Evolutionary conservation across 192 early-diverging fungal genomes (phyloP).

Genomic region (Coemansia sp.): DNA sequence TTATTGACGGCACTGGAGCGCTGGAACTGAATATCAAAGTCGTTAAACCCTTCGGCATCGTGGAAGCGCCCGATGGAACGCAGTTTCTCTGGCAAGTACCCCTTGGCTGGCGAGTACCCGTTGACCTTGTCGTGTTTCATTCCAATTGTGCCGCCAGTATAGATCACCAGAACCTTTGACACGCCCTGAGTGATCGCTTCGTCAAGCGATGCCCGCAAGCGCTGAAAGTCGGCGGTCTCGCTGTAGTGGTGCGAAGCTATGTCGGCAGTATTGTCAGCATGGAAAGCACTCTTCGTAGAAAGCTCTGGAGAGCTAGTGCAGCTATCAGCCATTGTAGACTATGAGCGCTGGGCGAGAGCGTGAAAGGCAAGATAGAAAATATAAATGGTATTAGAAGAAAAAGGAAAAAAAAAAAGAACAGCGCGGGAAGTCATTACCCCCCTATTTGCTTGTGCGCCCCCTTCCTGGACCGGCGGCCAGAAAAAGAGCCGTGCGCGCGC

Average conservation of each 20-base stretch:
- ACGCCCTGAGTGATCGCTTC: constrained; percentile 70
- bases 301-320: constrained; percentile 3
- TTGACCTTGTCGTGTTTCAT: constrained; percentile 73
- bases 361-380: background rate
- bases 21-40: constrained; percentile 53
- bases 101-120: constrained; percentile 74
- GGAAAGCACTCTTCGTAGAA: background rate
- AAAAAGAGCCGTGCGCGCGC: background rate
- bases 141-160: constrained; percentile 94
- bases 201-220: constrained; percentile 54
- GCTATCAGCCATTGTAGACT: background rate
- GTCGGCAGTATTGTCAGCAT: constrained; percentile 6
- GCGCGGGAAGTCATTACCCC: background rate
- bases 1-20: constrained; percentile 19
- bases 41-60: constrained; percentile 57
- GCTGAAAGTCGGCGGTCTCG: constrained; percentile 55
- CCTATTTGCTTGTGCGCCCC: background rate
- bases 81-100: constrained; percentile 79
- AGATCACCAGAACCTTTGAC: constrained; percentile 82
- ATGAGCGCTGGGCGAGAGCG: background rate
- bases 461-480: background rate
- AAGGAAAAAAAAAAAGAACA: background rate
- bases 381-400: background rate
- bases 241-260: constrained; percentile 48
- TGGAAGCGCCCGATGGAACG: constrained; percentile 80